A percentile compares a stretch with the other conserved stretches of the same genome.
phyloP scores from a whole-genome alignment of 441 rosid genomes.

The Mallotus japonicus region DNA sequence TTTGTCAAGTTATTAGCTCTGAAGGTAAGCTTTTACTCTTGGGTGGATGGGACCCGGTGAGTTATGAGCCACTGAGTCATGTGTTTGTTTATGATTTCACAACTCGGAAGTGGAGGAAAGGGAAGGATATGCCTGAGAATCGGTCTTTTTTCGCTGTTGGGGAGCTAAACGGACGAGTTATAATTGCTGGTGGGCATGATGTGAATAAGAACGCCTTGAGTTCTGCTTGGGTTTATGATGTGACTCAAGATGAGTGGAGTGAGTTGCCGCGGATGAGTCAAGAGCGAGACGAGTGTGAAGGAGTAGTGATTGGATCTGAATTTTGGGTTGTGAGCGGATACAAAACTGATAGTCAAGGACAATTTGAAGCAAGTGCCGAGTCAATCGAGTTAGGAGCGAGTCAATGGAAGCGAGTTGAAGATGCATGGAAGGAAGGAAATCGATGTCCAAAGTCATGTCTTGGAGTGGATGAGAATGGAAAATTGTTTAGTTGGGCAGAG shows the following conservation, averaged over 20 bases:
- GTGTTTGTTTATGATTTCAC: conserved; percentile 49
- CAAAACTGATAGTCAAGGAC: conserved; percentile 46
- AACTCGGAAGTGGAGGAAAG: conserved; percentile 41
- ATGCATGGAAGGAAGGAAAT: conserved; percentile 35
- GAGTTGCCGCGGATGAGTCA: conserved; percentile 41
- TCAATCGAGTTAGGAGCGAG: conserved; percentile 25
- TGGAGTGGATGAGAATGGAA: conserved; percentile 24
- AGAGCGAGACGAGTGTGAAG: conserved; percentile 59
- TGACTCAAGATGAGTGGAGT: conserved; percentile 40
- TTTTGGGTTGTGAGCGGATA: conserved; percentile 63
- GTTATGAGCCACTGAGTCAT: conserved; percentile 35
- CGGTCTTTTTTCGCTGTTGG: conserved; percentile 51
- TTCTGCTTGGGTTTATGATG: conserved; percentile 49
- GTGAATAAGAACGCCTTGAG: conserved; percentile 47
- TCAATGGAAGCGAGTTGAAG: conserved; percentile 41
- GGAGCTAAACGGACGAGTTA: conserved; percentile 26
- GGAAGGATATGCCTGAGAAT: conserved; percentile 40
- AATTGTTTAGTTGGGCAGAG: conserved; percentile 30
- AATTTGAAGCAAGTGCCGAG: conserved; percentile 47
- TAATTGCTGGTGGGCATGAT: conserved; percentile 54
- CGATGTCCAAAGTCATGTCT: conserved; percentile 40
- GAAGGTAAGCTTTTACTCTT: conserved; percentile 45
- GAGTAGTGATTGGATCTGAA: conserved; percentile 35
- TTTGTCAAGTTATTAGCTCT: conserved; percentile 39
- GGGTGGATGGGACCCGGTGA: conserved; percentile 56